A percentile compares a stretch with the other conserved stretches of the same genome.
phyloP scores from a whole-genome alignment of 1,284 basidiomycete species.

The Ustilago tritici region DNA sequence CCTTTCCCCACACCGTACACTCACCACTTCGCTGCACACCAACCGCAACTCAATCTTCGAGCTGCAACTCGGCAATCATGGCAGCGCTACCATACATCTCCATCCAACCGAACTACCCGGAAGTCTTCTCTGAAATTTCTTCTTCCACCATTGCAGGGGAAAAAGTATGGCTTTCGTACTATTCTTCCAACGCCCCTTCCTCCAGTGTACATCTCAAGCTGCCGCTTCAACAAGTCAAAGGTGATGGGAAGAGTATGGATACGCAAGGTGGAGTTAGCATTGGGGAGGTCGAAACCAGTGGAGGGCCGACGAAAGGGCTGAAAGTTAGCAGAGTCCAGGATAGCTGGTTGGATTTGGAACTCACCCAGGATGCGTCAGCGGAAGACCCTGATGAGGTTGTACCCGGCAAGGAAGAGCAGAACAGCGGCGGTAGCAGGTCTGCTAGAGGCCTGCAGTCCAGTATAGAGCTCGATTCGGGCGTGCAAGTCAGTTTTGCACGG shows the following conservation, averaged over 20 bases:
- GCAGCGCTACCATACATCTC: conserved; percentile 71
- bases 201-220: conserved; percentile 51
- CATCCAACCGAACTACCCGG: conserved; percentile 76
- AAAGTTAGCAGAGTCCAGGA: conserved; percentile 27
- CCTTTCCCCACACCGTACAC: not conserved
- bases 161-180: conserved; percentile 80
- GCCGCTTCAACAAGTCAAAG: conserved; percentile 43
- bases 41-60: not conserved
- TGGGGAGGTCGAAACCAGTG: conserved; percentile 26
- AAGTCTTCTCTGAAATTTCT: conserved; percentile 75
- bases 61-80: conserved; percentile 10
- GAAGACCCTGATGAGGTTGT: conserved; percentile 1
- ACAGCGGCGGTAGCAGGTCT: conserved; percentile 13
- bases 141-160: conserved; percentile 75
- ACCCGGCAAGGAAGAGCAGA: not conserved
- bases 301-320: conserved; percentile 25
- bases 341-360: conserved; percentile 35
- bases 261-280: conserved; percentile 57
- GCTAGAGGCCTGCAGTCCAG: conserved; percentile 32
- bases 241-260: conserved; percentile 40
- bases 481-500: conserved; percentile 26
- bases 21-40: not conserved
- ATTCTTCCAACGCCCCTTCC: conserved; percentile 68
- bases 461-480: conserved; percentile 30
- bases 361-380: conserved; percentile 6